Percentiles rank a stretch among this genome's conserved stretches.
Evolutionary conservation across 139 green algal genomes (phyloP).

Genomic region (Closterium sp.): DNA sequence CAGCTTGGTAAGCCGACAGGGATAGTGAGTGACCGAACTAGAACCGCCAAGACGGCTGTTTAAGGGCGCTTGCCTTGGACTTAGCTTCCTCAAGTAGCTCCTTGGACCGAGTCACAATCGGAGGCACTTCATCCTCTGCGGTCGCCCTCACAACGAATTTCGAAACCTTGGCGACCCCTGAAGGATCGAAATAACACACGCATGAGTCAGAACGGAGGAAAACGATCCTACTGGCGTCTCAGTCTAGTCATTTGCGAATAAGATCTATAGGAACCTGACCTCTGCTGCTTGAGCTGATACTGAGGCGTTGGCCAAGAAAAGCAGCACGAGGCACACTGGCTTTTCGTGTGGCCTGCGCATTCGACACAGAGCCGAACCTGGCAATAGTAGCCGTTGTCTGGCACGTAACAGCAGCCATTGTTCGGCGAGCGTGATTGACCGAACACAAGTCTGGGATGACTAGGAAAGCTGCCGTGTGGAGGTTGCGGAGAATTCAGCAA

Average conservation of each 20-base stretch:
- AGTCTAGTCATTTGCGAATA: not conserved
- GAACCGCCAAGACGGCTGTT: not conserved
- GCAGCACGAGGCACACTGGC: not conserved
- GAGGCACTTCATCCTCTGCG: not conserved
- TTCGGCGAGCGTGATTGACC: not conserved
- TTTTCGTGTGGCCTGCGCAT: not conserved
- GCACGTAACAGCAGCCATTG: not conserved
- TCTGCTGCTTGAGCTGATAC: not conserved
- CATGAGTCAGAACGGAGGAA: not conserved
- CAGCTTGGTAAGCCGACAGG: not conserved
- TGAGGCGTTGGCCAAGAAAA: not conserved
- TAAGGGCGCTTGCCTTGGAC: not conserved
- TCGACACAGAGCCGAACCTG: not conserved
- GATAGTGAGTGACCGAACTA: not conserved
- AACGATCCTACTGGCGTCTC: not conserved
- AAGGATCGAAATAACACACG: not conserved
- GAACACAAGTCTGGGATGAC: not conserved
- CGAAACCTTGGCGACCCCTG: not conserved
- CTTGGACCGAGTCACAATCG: not conserved
- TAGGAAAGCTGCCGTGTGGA: not conserved
- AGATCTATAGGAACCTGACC: not conserved
- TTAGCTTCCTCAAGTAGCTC: not conserved
- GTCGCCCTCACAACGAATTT: not conserved
- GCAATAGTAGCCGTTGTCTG: not conserved
- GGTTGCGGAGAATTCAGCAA: not conserved